Evolutionary conservation across 768 basidiomycete genomes (phyloP).

Genomic region (Termitomyces sp.): DNA sequence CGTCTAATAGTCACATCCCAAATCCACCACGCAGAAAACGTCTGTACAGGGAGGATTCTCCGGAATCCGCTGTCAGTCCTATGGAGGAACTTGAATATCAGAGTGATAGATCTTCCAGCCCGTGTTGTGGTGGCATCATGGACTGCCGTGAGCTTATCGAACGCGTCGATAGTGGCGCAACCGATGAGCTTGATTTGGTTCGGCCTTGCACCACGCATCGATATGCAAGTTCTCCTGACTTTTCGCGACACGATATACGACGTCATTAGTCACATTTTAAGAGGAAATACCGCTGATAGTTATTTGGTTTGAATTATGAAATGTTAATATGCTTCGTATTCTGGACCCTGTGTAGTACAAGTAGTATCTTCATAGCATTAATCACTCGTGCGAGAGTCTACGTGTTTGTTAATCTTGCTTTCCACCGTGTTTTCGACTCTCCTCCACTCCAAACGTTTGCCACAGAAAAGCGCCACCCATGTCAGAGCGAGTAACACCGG

Average conservation of each 20-base stretch:
- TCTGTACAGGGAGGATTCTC: slow-evolving; percentile 26
- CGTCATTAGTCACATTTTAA: not conserved
- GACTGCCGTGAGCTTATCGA: slow-evolving; percentile 40
- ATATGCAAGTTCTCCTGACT: not conserved
- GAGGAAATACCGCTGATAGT: not conserved
- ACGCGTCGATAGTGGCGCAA: slow-evolving; percentile 17
- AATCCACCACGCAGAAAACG: slow-evolving; percentile 22
- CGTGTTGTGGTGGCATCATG: slow-evolving; percentile 45
- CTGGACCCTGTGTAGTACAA: not conserved
- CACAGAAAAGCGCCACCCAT: slow-evolving; percentile 52
- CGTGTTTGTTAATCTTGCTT: not conserved
- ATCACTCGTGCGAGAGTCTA: not conserved
- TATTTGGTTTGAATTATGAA: not conserved
- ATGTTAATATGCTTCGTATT: not conserved
- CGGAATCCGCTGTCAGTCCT: slow-evolving; percentile 13
- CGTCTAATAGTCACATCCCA: not conserved
- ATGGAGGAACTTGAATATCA: slow-evolving; percentile 5
- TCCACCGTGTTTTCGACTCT: not conserved
- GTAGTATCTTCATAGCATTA: not conserved
- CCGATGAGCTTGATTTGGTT: not conserved
- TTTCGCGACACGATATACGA: slow-evolving; percentile 1
- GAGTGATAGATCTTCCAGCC: slow-evolving; percentile 19
- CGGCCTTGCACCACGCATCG: slow-evolving; percentile 1
- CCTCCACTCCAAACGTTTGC: slow-evolving; percentile 35
- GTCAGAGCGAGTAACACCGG: slow-evolving; percentile 69